phyloP scores from a whole-genome alignment of 2,329 filamentous ascomycete genomes.

The Diaporthe ilicicola region DNA sequence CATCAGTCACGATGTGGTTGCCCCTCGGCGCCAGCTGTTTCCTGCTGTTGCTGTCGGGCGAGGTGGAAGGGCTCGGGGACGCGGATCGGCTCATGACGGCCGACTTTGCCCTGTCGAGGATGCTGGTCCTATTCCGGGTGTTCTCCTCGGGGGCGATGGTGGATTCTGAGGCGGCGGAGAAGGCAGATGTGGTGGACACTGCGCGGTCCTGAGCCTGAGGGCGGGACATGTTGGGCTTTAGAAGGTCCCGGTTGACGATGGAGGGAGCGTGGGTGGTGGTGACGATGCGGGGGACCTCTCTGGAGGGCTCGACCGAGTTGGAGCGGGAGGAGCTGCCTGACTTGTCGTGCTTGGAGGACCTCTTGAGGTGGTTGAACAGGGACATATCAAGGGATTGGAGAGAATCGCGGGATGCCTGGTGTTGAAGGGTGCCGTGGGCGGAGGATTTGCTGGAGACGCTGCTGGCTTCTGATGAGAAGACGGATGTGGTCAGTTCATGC shows the following conservation, averaged over 20 bases:
- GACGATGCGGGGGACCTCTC: conserved; percentile 31
- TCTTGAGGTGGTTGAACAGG: conserved; percentile 33
- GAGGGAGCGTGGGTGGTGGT: conserved; percentile 34
- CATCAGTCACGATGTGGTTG: conserved; percentile 34
- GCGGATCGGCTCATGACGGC: conserved; percentile 27
- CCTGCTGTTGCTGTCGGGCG: conserved; percentile 24
- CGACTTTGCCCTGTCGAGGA: conserved; percentile 32
- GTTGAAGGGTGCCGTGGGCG: conserved; percentile 29
- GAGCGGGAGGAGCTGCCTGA: conserved; percentile 29
- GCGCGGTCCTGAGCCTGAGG: conserved; percentile 27
- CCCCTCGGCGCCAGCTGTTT: conserved; percentile 29
- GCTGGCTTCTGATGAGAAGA: conserved; percentile 28
- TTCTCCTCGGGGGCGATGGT: conserved; percentile 32
- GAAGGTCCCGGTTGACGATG: conserved; percentile 30
- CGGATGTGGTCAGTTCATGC: conserved; percentile 29
- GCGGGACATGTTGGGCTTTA: conserved; percentile 32
- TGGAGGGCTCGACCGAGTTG: conserved; percentile 29
- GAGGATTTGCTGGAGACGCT: conserved; percentile 33
- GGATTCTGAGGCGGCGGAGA: conserved; percentile 30
- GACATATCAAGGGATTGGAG: conserved; percentile 34
- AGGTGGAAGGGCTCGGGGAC: conserved; percentile 29
- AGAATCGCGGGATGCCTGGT: conserved; percentile 32
- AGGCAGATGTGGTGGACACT: conserved; percentile 30
- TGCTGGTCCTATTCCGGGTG: conserved; percentile 25
- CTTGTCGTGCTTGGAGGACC: conserved; percentile 30